A percentile compares a stretch with the other conserved stretches of the same genome.
These are phyloP conservation scores for Penicillium sp. DNA, from an alignment of 2,329 filamentous ascomycete species.

Conservation along the genomic window DNA sequence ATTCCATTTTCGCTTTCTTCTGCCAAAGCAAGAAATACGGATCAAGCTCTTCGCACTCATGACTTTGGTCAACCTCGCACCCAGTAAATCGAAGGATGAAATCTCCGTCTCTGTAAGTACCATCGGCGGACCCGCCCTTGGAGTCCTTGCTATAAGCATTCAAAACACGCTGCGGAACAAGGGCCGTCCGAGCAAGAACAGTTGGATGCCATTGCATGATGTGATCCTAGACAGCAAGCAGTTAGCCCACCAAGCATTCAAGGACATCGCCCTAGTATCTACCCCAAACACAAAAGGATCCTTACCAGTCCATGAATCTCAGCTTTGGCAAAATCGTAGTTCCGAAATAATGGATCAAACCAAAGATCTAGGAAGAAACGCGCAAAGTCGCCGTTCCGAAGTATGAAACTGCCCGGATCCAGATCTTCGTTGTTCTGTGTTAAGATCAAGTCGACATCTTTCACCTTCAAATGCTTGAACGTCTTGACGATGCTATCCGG, in stretches of 20 bases:
- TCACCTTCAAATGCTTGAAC: slow-evolving; percentile 70
- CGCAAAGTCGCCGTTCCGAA: slow-evolving; percentile 82
- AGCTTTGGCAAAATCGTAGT: slow-evolving; percentile 93
- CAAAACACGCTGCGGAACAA: slow-evolving; percentile 79
- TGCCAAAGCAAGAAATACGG: slow-evolving; percentile 46
- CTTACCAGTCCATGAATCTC: slow-evolving; percentile 83
- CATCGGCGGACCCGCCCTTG: slow-evolving; percentile 42
- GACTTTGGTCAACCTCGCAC: slow-evolving; percentile 52
- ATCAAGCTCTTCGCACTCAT: slow-evolving; percentile 67
- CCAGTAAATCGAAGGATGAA: slow-evolving; percentile 72
- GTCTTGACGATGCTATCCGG: slow-evolving; percentile 97
- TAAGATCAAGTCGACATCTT: slow-evolving; percentile 73
- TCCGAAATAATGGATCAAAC: slow-evolving; percentile 90
- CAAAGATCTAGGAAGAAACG: slow-evolving; percentile 90
- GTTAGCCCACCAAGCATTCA: slow-evolving; percentile 24
- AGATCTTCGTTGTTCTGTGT: slow-evolving; percentile 80
- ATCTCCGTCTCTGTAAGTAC: slow-evolving; percentile 73
- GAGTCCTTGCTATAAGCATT: slow-evolving; percentile 65
- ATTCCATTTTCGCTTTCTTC: slow-evolving; percentile 27
- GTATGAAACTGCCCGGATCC: slow-evolving; percentile 67
- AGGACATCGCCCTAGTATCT: not conserved
- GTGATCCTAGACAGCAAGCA: slow-evolving; percentile 59
- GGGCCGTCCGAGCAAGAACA: slow-evolving; percentile 77
- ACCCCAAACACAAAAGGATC: slow-evolving; percentile 4
- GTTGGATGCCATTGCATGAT: slow-evolving; percentile 96